Percentiles rank a stretch among this genome's conserved stretches.
phyloP scores from a whole-genome alignment of 495 filamentous ascomycete species.

The Podospora pseudopauciseta region DNA sequence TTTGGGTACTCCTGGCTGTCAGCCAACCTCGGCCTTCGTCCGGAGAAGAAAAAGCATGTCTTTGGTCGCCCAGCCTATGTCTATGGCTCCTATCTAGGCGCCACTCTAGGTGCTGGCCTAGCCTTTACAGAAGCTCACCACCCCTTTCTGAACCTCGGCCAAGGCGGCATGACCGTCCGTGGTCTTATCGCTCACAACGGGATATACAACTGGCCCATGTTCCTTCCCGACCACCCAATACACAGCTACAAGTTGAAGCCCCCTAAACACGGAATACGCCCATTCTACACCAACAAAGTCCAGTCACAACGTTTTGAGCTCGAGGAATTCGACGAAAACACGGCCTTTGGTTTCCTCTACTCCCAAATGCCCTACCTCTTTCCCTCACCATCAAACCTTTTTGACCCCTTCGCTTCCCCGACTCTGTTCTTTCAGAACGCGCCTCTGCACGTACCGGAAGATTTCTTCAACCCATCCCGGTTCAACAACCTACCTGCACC shows the following conservation, averaged over 20 bases:
- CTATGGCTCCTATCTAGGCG: slow-evolving; percentile 50
- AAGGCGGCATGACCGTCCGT: slow-evolving; percentile 36
- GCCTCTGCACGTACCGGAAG: slow-evolving; percentile 35
- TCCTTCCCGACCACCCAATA: slow-evolving; percentile 43
- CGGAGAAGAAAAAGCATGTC: slow-evolving; percentile 6
- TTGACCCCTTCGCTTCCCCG: slow-evolving; percentile 53
- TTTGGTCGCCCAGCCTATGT: slow-evolving; percentile 34
- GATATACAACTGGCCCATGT: slow-evolving; percentile 53
- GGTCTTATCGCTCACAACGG: slow-evolving; percentile 49
- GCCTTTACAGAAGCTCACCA: slow-evolving; percentile 46
- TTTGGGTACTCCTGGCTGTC: slow-evolving; percentile 46
- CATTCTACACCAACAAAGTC: slow-evolving; percentile 4
- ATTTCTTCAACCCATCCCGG: slow-evolving; percentile 29
- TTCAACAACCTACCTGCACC: background rate
- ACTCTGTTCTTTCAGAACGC: slow-evolving; percentile 52
- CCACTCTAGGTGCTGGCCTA: slow-evolving; percentile 45
- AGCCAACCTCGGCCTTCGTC: slow-evolving; percentile 30
- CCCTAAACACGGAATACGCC: background rate
- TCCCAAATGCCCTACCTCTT: slow-evolving; percentile 38
- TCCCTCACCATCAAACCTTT: slow-evolving; percentile 36
- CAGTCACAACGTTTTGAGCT: background rate
- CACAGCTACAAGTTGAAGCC: slow-evolving; percentile 15
- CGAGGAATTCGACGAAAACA: background rate
- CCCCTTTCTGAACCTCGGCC: background rate
- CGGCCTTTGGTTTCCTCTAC: slow-evolving; percentile 27